These are phyloP conservation scores for Geranomyces michiganensis DNA, from an alignment of 192 early-diverging fungal species.

Conservation along the genomic window DNA sequence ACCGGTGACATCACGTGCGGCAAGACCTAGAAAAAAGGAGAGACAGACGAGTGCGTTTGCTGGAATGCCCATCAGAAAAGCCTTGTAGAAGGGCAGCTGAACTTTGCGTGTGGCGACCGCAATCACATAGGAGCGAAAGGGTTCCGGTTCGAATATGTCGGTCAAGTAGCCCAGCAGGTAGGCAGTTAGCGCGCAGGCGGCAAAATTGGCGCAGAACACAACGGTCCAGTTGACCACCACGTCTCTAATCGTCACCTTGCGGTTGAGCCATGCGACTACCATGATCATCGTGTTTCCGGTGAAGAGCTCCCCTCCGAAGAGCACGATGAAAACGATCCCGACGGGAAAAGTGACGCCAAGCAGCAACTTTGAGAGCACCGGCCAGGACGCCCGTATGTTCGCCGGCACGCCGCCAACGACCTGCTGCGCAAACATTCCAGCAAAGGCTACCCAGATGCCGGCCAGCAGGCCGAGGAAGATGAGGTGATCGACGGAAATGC, in stretches of 20 bases:
- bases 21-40: slow-evolving; percentile 37
- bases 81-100: slow-evolving; percentile 27
- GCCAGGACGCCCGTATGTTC: slow-evolving; percentile 22
- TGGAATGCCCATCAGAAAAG: slow-evolving; percentile 36
- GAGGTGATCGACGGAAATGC: slow-evolving; percentile 16
- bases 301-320: slow-evolving; percentile 44
- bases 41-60: slow-evolving; percentile 45
- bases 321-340: slow-evolving; percentile 38
- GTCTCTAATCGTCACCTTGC: slow-evolving; percentile 18
- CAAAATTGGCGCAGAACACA: slow-evolving; percentile 38
- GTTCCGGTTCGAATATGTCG: slow-evolving; percentile 32
- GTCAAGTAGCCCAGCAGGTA: slow-evolving; percentile 37
- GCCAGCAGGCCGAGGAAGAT: slow-evolving; percentile 27
- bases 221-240: slow-evolving; percentile 36
- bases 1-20: slow-evolving; percentile 38
- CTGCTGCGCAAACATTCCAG: slow-evolving; percentile 32
- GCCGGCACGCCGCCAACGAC: slow-evolving; percentile 35
- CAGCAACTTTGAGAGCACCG: slow-evolving; percentile 32
- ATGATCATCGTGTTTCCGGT: slow-evolving; percentile 45
- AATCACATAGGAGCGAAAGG: slow-evolving; percentile 31
- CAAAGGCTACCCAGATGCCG: slow-evolving; percentile 31
- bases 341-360: slow-evolving; percentile 38
- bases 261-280: slow-evolving; percentile 32
- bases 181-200: slow-evolving; percentile 19
- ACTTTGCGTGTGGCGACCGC: slow-evolving; percentile 30